Base-by-base conservation (phyloP, 108 stramenopile genomes). In the Cyclotella atomus region DNA sequence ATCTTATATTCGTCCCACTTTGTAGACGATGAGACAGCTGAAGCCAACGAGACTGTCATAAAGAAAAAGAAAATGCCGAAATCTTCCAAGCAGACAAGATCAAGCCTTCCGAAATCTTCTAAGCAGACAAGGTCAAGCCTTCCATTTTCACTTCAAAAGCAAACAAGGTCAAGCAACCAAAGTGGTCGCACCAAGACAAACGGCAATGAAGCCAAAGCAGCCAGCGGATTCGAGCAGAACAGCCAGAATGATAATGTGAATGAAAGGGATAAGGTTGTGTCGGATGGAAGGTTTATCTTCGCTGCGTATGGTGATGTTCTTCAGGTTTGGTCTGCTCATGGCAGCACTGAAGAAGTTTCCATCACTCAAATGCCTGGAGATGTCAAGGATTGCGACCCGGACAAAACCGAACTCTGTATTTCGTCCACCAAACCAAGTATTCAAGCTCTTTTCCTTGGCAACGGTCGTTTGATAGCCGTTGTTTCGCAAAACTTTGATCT, bases 251-350 rank as follows among this genome's bases (percentile, higher is more conserved):
- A 79, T 23, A 64, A 66, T 16, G 72, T 73, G 6, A 54, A 79
- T 68, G 64, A 66, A 24, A 44, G 43, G 17, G 72, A 74, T 28
- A 36, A 68, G 12, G 77, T 79, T 34, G 73, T 73, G 25, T 71
- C 69, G 8, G 72, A 79, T 60, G 77, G 77, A n/a, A 74, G 25
- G 8, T 25, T 33, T 55, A 70, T 77, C n/a, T 77, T 62, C 45
- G 46, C 76, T 20, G 76, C 76, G 19, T 77, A 77, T 35, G 76
- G 76, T 27, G 74, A 75, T 50, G 33, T 75, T 4, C 35, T 75
- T 1, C 67, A 66, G 49, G 65, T 59, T 25, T 75, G 74, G 74
- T 21, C 38, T 59, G 65, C 74, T n/a, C 10, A 16, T 17, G 44
- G 67, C 59, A n/a, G 44, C 8, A 67, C 64, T 0, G 17, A 41